phyloP scores from a whole-genome alignment of 208 protist species.

The Leishmania gerbilli region DNA sequence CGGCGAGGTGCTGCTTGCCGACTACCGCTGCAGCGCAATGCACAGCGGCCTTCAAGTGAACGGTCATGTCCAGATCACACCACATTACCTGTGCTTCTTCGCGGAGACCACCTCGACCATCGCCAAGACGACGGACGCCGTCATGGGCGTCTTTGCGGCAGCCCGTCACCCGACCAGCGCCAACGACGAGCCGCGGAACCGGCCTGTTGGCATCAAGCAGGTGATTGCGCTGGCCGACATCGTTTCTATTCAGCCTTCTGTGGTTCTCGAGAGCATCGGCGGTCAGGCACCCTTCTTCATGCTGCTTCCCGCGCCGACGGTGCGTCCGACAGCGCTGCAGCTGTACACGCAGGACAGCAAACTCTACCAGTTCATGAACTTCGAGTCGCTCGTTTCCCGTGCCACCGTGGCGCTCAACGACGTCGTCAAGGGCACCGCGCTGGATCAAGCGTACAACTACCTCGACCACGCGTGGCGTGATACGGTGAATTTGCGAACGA shows the following conservation, averaged over 20 bases:
- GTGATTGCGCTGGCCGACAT: conserved; percentile 61
- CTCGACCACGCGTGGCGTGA: conserved; percentile 87
- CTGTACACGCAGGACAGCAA: conserved; percentile 56
- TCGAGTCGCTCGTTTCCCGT: conserved; percentile 53
- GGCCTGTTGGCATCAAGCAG: conserved; percentile 43
- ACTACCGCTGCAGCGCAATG: conserved; percentile 72
- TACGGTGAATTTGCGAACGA: conserved; percentile 52
- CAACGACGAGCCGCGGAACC: conserved; percentile 14
- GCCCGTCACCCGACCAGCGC: conserved; percentile 26
- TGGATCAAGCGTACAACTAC: conserved; percentile 84
- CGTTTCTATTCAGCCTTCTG: conserved; percentile 60
- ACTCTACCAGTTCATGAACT: conserved; percentile 80
- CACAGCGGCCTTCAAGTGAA: conserved; percentile 40
- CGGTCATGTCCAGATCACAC: conserved; percentile 69
- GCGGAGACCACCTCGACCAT: conserved; percentile 40
- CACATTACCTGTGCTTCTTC: conserved; percentile 70
- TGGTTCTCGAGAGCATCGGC: conserved; percentile 60
- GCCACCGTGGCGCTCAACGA: conserved; percentile 48
- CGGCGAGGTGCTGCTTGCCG: conserved; percentile 68
- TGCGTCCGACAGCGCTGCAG: conserved; percentile 73
- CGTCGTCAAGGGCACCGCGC: conserved; percentile 48
- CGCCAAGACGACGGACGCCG: conserved; percentile 32
- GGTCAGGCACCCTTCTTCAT: conserved; percentile 69
- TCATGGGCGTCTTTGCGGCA: conserved; percentile 29
- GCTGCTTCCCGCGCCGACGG: conserved; percentile 51